phyloP scores from a whole-genome alignment of 2,329 filamentous ascomycete species.

The Fusarium sulawesiense region DNA sequence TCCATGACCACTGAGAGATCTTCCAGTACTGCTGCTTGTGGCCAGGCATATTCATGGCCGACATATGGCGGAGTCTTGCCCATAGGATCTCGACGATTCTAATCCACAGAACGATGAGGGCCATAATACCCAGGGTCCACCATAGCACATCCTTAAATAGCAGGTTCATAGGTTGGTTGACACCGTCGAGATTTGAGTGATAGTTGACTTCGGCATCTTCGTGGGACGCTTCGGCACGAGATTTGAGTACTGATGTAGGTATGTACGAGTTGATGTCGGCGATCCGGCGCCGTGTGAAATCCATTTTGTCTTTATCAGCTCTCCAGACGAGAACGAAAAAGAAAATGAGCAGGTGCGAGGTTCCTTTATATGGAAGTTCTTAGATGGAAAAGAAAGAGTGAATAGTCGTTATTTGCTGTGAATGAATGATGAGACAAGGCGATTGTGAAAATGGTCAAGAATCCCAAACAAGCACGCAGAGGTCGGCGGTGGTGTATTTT shows the following conservation, averaged over 20 bases:
- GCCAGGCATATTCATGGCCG: conserved; percentile 65
- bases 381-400: conserved; percentile 19
- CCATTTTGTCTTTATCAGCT: conserved; percentile 47
- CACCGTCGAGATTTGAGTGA: conserved; percentile 67
- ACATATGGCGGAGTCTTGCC: conserved; percentile 68
- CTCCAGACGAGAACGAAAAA: conserved; percentile 21
- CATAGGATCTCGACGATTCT: conserved; percentile 65
- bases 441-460: conserved; percentile 21
- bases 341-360: conserved; percentile 20
- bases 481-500: conserved; percentile 8
- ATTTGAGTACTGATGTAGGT: conserved; percentile 49
- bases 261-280: conserved; percentile 47
- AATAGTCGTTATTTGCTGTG: conserved; percentile 15
- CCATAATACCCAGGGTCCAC: conserved; percentile 70
- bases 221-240: conserved; percentile 45
- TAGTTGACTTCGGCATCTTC: conserved; percentile 58
- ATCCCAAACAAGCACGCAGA: conserved; percentile 26
- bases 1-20: conserved; percentile 67
- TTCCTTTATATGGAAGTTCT: conserved; percentile 21
- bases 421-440: conserved; percentile 14
- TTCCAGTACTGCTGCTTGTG: conserved; percentile 70
- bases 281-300: conserved; percentile 48
- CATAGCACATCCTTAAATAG: conserved; percentile 68
- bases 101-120: conserved; percentile 63
- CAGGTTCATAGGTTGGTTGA: conserved; percentile 69